Conservation (phyloP, 306 rosid species). For the Trifolium repens region DNA sequence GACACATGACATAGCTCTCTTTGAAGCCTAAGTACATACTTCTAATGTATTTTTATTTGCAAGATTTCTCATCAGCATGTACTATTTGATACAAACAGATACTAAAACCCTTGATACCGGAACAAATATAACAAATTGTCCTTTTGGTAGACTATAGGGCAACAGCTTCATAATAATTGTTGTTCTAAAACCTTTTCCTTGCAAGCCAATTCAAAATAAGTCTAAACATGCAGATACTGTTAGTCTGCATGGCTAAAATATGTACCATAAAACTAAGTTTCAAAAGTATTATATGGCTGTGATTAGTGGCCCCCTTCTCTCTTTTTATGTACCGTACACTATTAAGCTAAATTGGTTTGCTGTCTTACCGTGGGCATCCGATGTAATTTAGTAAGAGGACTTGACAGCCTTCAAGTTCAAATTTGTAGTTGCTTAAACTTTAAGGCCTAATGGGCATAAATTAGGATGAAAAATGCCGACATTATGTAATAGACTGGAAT, state of each 20-base stretch:
- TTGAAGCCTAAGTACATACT: background rate
- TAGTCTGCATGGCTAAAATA: background rate
- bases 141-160: slow-evolving; percentile 26
- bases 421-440: background rate
- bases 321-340: background rate
- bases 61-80: background rate
- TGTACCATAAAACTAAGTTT: slow-evolving; percentile 4
- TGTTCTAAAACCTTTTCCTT: too few species aligned
- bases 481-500: slow-evolving; percentile 4
- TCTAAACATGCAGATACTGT: background rate
- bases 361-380: slow-evolving; percentile 20
- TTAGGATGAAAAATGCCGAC: slow-evolving; percentile 10
- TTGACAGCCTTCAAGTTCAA: background rate
- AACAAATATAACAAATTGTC: slow-evolving; percentile 3
- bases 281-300: background rate
- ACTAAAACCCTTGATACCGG: slow-evolving; percentile 6
- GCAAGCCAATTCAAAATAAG: too few species aligned
- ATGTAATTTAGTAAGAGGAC: background rate
- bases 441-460: slow-evolving; percentile 17
- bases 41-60: slow-evolving; percentile 5
- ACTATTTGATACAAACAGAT: slow-evolving; percentile 25
- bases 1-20: background rate
- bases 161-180: background rate
- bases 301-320: slow-evolving; percentile 7
- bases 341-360: slow-evolving; percentile 1